Base-by-base conservation (phyloP, 2,329 filamentous ascomycete genomes). In the Cladosporium sp. region DNA sequence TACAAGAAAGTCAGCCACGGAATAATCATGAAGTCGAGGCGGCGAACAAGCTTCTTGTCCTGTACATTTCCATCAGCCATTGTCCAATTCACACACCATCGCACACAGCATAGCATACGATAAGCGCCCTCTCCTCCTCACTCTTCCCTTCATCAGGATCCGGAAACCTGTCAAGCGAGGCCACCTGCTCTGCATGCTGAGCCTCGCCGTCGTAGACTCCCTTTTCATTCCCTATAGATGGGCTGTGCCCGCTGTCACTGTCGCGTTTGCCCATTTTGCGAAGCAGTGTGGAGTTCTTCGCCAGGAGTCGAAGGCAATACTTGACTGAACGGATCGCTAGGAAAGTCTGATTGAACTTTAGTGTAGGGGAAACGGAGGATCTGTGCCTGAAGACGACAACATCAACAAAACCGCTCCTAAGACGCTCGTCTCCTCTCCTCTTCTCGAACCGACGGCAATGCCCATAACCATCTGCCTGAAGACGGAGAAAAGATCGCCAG, bases 1-100 rank as follows among this genome's bases (percentile, higher is more conserved):
- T 86, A 87, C 77, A 87, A 84, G 52, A 85, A 65, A n/a, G 84
- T 77, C 1, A 87, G 76, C 65, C 83, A 79, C 3, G 85, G 85
- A 47, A 87, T 79, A 1, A 87, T 75, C 28, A 80, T 81, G 2
- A 78, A 24, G 68, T 87, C 85, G 18, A 87, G 78, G 69, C 86
- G 86, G 21, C 82, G 78, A 36, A 86, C 62, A 4, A 80, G 70
- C 26, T 70, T 71, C 68, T 76, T 76, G 66, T 90, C 88, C 87
- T 89, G 54, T 21, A 24, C 24, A 24, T 24, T 12, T 2, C 4
- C 2, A 6, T 34, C 30, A 32, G 57, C 26, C 7, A 59, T 24
- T 38, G 10, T 44, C 21, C 24, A 15, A 1, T 44, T 24, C 24
- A 15, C 2, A n/a, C 2, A n/a, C 18, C 18, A 47, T 24, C n/a